phyloP scores from a whole-genome alignment of 768 basidiomycete species.

The Kockovaella imperatae region DNA sequence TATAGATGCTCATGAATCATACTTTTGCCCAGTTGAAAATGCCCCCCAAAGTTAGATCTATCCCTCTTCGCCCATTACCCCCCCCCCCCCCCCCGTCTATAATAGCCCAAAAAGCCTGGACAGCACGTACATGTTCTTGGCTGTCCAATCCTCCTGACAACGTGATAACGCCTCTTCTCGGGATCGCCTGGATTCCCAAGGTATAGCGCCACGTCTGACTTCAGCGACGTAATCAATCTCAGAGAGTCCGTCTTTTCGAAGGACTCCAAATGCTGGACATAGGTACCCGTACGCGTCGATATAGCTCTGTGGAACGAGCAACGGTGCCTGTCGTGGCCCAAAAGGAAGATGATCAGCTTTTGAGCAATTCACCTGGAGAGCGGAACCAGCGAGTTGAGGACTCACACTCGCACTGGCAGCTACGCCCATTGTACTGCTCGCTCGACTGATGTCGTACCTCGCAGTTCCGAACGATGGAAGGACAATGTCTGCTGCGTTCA shows the following conservation, averaged over 20 bases:
- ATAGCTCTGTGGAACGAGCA: background rate
- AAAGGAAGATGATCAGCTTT: background rate
- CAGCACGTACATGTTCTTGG: background rate
- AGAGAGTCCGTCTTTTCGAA: background rate
- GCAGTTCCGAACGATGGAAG: background rate
- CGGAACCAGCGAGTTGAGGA: no score
- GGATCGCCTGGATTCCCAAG: background rate
- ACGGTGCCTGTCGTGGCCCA: background rate
- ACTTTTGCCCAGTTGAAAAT: no score
- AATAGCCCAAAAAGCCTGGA: no score
- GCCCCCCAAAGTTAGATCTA: no score
- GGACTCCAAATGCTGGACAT: background rate
- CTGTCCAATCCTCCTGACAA: background rate
- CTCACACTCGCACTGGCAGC: background rate
- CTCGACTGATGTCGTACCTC: background rate
- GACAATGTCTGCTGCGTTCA: background rate
- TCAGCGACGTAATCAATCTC: constrained; percentile 1
- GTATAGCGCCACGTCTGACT: background rate
- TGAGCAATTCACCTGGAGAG: no score
- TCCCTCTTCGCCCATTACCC: no score
- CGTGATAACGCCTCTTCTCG: background rate
- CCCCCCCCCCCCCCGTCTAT: no score
- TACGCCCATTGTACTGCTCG: constrained; percentile 3
- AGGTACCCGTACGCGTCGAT: constrained; percentile 1
- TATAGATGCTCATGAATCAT: no score